Evolutionary conservation across 495 filamentous ascomycete genomes (phyloP).

Genomic region (Cryomyces minteri): DNA sequence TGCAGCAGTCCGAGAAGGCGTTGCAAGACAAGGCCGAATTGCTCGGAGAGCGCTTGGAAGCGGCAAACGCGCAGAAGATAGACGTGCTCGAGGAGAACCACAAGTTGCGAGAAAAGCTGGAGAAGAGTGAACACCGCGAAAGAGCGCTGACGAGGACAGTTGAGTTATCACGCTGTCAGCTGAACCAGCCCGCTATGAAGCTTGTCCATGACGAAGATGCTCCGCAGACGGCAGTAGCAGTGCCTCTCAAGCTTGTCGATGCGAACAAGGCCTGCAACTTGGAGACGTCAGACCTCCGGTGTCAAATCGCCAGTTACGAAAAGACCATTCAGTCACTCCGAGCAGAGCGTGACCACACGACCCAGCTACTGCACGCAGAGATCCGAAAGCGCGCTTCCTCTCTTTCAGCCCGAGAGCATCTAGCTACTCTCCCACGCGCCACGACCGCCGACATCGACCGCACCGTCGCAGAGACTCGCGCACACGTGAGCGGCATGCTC

Average conservation of each 20-base stretch:
- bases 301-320: not conserved
- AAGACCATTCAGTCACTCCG: not conserved
- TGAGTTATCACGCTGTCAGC: not conserved
- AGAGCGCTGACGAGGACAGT: not conserved
- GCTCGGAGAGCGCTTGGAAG: not conserved
- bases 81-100: not conserved
- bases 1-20: not conserved
- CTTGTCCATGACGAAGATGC: not conserved
- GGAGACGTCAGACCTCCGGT: not conserved
- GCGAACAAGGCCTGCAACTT: not conserved
- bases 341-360: not conserved
- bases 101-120: not conserved
- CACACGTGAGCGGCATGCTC: too few relatives aligned
- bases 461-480: too few relatives aligned
- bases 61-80: not conserved
- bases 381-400: not conserved
- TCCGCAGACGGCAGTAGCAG: not conserved
- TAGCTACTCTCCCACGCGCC: too few relatives aligned
- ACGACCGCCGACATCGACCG: too few relatives aligned
- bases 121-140: not conserved
- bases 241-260: not conserved
- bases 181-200: not conserved
- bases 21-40: not conserved
- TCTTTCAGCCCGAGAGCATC: not conserved
- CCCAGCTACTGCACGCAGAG: not conserved